phyloP scores from a whole-genome alignment of 768 basidiomycete genomes.

The Tephrocybe rancida region DNA sequence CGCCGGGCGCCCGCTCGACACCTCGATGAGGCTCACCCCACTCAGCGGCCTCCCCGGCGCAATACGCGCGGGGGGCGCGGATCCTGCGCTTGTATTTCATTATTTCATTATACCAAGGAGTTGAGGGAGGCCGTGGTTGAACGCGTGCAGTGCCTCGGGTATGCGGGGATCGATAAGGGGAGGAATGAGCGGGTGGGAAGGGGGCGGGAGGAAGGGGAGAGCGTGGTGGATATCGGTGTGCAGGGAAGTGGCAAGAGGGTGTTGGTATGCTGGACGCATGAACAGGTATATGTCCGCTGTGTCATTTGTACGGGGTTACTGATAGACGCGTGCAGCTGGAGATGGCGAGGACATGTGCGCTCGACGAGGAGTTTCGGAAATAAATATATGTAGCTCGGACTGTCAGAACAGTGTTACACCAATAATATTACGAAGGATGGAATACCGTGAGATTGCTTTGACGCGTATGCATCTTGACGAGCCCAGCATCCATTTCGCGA shows the following conservation, averaged over 20 bases:
- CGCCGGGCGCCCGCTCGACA: conserved; percentile 76
- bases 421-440: neutral
- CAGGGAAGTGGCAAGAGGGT: conserved; percentile 33
- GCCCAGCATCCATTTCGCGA: no score
- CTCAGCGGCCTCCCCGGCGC: conserved; percentile 88
- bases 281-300: conserved; percentile 44
- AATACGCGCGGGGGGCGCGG: conserved; percentile 81
- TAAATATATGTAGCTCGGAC: no score
- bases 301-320: no score
- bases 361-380: conserved; percentile 28
- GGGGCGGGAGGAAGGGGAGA: no score
- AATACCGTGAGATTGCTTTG: neutral
- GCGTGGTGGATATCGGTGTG: conserved; percentile 50
- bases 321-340: conserved; percentile 31
- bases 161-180: conserved; percentile 45
- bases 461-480: no score
- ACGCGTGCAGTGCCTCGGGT: conserved; percentile 63
- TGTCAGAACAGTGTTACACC: neutral
- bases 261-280: conserved; percentile 68
- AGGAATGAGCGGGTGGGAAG: conserved; percentile 47
- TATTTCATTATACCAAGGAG: conserved; percentile 74
- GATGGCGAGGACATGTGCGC: conserved; percentile 42
- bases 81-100: conserved; percentile 85
- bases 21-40: conserved; percentile 92
- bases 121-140: conserved; percentile 61